Base-by-base conservation (phyloP, 805 yeast genomes). In the Ogataea sp. region DNA sequence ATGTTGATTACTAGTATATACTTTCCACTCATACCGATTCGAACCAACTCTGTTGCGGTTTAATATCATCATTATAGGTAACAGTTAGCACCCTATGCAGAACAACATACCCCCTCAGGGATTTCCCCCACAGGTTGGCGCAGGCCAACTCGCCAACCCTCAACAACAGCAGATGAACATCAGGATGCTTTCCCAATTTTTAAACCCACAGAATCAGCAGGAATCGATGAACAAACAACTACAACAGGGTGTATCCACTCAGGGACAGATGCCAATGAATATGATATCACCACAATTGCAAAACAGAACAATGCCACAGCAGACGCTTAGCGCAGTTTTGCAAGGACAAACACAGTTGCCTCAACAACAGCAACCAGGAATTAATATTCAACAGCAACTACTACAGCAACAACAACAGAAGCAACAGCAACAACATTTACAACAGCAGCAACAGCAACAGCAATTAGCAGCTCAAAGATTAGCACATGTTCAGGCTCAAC, bases 251-350 rank as follows among this genome's bases (percentile, higher is more conserved):
- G 28, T 6, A 11, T 20, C 25, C 15, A n/a, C 24, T 9, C 23
- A 20, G 24, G 35, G 37, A 7, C 49, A 45, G 23, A 29, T 50
- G 20, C 56, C 56, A 1, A 32, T 56, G 21, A 54, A 58, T 14
- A 49, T 59, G 58, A 50, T 59, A 53, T 59, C 65, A 14, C 64
- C 64, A 1, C 64, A 58, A 40, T 36, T 53, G 10, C 63, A 58
- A 39, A 57, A 53, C 40, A 45, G 62, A 37, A 46, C 51, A 14
- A 39, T 56, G 16, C 62, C 56, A 34, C 62, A 56, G 36, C 58
- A 53, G 37, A 51, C 49, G 6, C 32, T 53, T 20, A 54, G 53
- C 27, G 50, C 54, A 17, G 46, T 52, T 9, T 43, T 52, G 32
- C 58, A 50, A 39, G 26, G 26, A 8, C 26, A 23, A 11, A 23